Conservation (phyloP, 805 yeast species). For the Myxozyma kluyveri region DNA sequence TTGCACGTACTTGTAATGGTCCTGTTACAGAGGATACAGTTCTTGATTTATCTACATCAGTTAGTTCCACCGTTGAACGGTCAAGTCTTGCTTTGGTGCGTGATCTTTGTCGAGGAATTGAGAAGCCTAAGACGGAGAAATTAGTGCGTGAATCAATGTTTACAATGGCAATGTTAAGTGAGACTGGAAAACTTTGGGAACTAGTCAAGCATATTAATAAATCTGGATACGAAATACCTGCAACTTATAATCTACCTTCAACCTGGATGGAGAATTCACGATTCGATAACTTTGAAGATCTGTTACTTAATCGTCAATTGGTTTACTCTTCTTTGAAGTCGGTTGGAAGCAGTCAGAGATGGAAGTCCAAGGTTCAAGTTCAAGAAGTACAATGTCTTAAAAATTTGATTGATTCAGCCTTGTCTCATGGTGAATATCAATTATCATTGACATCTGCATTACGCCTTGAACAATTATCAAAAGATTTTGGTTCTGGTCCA, state of each 20-base stretch:
- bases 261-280: not conserved
- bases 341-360: not conserved
- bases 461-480: constrained; percentile 26
- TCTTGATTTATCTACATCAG: not conserved
- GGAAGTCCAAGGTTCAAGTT: not conserved
- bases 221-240: too few relatives aligned
- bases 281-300: constrained; percentile 7
- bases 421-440: constrained; percentile 29
- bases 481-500: too few relatives aligned
- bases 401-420: constrained; percentile 8
- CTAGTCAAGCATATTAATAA: too few relatives aligned
- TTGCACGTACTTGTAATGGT: not conserved
- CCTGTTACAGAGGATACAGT: not conserved
- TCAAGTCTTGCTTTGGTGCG: not conserved
- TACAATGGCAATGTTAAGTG: not conserved
- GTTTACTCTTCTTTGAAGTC: constrained; percentile 2
- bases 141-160: not conserved
- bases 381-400: constrained; percentile 7
- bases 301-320: constrained; percentile 14
- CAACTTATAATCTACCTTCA: too few relatives aligned
- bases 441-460: constrained; percentile 32
- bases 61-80: not conserved
- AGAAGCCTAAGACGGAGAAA: not conserved
- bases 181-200: not conserved
- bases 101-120: not conserved